Evolutionary conservation across 768 basidiomycete genomes (phyloP).

Genomic region (Collybia nuda): DNA sequence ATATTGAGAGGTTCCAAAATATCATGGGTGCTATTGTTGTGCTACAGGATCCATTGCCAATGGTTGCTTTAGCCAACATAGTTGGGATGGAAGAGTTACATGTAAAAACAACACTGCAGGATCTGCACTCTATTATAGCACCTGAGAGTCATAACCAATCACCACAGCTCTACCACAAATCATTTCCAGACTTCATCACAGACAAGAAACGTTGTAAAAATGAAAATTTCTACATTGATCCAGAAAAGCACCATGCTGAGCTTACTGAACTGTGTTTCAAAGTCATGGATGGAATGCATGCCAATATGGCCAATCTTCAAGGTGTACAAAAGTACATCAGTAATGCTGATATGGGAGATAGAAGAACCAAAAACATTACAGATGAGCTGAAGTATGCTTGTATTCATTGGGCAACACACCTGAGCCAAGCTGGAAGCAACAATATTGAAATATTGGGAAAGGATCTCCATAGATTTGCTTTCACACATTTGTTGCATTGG

Average conservation of each 20-base stretch:
- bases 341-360: not conserved
- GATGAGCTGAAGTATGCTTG: conserved; percentile 11
- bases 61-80: too few relatives aligned
- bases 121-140: too few relatives aligned
- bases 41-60: too few relatives aligned
- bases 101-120: too few relatives aligned
- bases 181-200: too few relatives aligned
- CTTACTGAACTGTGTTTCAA: conserved; percentile 3
- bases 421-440: not conserved
- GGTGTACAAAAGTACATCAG: not conserved
- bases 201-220: conserved; percentile 1
- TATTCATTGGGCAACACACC: conserved; percentile 11
- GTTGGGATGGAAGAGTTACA: too few relatives aligned
- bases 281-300: conserved; percentile 4
- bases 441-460: not conserved
- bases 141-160: too few relatives aligned
- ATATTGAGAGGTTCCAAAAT: too few relatives aligned
- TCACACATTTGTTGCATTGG: not conserved
- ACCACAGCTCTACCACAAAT: too few relatives aligned
- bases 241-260: conserved; percentile 3
- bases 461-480: not conserved
- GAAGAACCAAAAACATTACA: not conserved
- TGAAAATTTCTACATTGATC: conserved; percentile 3
- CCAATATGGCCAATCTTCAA: conserved; percentile 6
- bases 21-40: too few relatives aligned